Evolutionary conservation across 176 grass and related monocot species (phyloP).

Genomic region (Musa schizocarpa): DNA sequence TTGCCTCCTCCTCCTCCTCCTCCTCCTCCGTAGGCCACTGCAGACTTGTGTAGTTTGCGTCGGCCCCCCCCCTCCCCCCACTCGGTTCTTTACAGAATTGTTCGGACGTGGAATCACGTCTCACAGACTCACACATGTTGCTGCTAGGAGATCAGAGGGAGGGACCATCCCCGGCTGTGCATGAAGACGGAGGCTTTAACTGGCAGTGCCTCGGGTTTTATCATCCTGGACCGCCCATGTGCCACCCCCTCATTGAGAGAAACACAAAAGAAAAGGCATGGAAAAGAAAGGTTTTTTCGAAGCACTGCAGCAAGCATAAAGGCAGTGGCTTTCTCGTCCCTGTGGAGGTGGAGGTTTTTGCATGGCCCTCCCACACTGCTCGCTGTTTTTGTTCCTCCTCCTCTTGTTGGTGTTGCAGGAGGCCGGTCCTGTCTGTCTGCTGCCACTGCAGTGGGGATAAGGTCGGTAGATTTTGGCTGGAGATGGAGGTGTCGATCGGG

Average conservation of each 20-base stretch:
- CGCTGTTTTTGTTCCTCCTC: no score
- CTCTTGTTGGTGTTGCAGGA: no score
- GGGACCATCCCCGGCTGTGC: neutral
- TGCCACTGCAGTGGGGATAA: no score
- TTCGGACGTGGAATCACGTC: slow-evolving; percentile 4
- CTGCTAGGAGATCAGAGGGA: neutral
- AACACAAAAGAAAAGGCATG: no score
- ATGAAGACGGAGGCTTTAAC: no score
- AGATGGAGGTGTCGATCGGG: no score
- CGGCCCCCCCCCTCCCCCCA: no score
- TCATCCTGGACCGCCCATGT: neutral
- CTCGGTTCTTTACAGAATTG: neutral
- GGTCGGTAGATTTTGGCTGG: no score
- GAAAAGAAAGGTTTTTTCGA: neutral
- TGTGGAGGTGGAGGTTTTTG: no score
- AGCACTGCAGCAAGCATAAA: neutral
- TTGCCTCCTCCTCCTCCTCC: neutral
- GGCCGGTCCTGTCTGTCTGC: no score
- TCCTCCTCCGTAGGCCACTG: neutral
- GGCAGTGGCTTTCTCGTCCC: no score
- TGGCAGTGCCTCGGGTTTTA: neutral
- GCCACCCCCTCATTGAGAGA: neutral
- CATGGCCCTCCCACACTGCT: no score
- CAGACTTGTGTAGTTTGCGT: neutral
- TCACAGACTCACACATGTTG: neutral